Base-by-base conservation (phyloP, 257 asterid species). In the Euphrasia confusa region DNA sequence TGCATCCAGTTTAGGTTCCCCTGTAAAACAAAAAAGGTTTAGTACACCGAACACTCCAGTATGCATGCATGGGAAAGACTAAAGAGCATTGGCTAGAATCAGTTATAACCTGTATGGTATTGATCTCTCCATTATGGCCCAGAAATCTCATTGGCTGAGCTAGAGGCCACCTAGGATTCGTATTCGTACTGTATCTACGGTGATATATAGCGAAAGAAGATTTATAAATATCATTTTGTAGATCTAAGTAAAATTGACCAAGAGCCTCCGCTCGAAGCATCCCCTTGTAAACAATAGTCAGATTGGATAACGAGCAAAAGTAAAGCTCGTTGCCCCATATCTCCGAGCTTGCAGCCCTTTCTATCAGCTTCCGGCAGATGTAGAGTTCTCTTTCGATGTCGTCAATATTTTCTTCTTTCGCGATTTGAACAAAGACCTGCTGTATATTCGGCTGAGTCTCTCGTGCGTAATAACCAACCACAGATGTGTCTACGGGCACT, bases 1-100 rank as follows among this genome's bases (percentile, higher is more conserved):
- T 79, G 97, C 99, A 93, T 93, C 99, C 99, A 93, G 79, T 93
- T 93, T 85, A 89, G 81, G 78, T 93, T 93, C 45, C 99, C 99
- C 97, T 89, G 83, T 62, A 79, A 17, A 57, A 62, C 17, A 45
- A 8, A 50, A 68, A 56, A 52, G 58, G 21, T 39, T 77, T 60
- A 71, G 72, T 67, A 69, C 60, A 68, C 54, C 12, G 64, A 71
- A 58, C 70, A 44, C 8, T 48, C 45, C 17, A 17, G 17, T 14
- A 50, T 14, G n/a, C 26, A 37, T 45, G 26, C 37, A 58, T 61
- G 66, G 68, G 15, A 61, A 62, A 40, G 54, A 68, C 54, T 21
- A 61, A 62, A 40, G 54, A 68, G 55, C 24, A 55, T 17, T 26
- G 27, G 65, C 62, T 54, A 30, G 35, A 55, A 44, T 13, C 17